Evolutionary conservation across 2,329 filamentous ascomycete genomes (phyloP).

Genomic region (Stagonosporopsis tanaceti): DNA sequence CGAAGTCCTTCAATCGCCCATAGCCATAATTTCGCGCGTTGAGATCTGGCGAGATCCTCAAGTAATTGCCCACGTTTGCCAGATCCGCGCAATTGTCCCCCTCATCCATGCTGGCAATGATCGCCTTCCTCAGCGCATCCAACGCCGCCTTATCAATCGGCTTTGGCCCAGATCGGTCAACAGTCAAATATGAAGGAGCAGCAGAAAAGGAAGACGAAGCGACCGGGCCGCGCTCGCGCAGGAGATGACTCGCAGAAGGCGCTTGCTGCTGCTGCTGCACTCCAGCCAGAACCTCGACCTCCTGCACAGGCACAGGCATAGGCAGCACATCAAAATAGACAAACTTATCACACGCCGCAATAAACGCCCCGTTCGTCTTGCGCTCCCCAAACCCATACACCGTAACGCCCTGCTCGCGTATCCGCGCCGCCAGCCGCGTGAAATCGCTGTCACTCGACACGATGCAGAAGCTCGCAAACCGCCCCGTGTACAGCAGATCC

Average conservation of each 20-base stretch:
- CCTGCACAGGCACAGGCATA: neutral
- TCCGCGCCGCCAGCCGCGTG: constrained; percentile 44
- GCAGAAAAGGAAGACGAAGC: neutral
- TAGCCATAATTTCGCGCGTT: constrained; percentile 42
- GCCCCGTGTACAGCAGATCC: constrained; percentile 45
- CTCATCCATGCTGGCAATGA: constrained; percentile 21
- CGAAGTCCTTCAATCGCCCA: constrained; percentile 19
- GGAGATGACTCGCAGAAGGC: neutral
- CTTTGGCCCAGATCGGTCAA: neutral
- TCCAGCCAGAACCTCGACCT: no score
- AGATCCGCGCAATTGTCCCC: constrained; percentile 36
- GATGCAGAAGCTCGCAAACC: constrained; percentile 46
- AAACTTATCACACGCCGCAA: constrained; percentile 42
- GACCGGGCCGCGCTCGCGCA: neutral
- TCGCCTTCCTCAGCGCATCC: constrained; percentile 17
- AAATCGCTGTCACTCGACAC: constrained; percentile 51
- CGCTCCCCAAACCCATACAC: constrained; percentile 48
- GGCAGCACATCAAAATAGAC: constrained; percentile 28
- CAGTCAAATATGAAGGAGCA: neutral
- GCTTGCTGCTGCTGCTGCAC: neutral
- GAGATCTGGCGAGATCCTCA: constrained; percentile 33
- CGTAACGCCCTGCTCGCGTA: constrained; percentile 46
- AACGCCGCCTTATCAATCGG: constrained; percentile 17
- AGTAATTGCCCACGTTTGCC: constrained; percentile 31
- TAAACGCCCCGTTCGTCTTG: constrained; percentile 36